Evolutionary conservation across 495 filamentous ascomycete genomes (phyloP), one percentile per base, ranked within the genome.

Genomic region (Astrothelium subdiscretum): DNA sequence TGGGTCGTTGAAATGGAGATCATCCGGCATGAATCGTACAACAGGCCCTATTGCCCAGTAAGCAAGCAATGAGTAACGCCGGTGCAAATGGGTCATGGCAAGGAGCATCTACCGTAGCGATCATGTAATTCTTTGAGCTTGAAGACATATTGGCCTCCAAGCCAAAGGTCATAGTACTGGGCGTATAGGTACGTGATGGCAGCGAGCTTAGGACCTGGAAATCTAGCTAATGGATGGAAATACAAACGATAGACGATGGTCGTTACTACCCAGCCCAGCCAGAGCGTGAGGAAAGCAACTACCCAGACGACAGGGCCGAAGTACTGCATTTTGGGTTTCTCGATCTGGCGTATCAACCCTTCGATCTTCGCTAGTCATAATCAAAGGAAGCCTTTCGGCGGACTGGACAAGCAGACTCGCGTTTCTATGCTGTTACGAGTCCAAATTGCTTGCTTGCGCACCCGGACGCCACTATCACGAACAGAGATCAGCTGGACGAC

Each of bases 1-100:
- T 13, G 63, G 67, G 61, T 70, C 68, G 22, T 32, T 29, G 58
- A 70, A 57, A 57, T 70, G 68, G 32, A 70, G 29, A 40, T 70
- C 68, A 31, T 64, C 60, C 11, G 68, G 68, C 35, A 59, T 60
- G 43, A 70, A 66, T 26, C 68, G 66, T 12, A 70, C 64, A 27
- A 70, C 66, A 8, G 66, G 66, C 3, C 68, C 68, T 69, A 48
- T 54, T 13, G 29, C 6, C 43, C n/a, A 5, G 60, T 44, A 42
- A 61, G 44, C 54, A 43, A 52, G 60, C 60, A 26, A 2, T 43
- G n/a, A 31, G 52, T 31, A 24, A 43, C 3, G 38, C 20, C 11
- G 20, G 29, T n/a, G 10, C 20, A 13, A 29, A 24, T 61, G 31
- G 24, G 43, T 15, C 43, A 48, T 48, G 20, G 43, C 12, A 48